Evolutionary conservation across 1,284 basidiomycete genomes (phyloP).

Genomic region (Ceratobasidium sp.): DNA sequence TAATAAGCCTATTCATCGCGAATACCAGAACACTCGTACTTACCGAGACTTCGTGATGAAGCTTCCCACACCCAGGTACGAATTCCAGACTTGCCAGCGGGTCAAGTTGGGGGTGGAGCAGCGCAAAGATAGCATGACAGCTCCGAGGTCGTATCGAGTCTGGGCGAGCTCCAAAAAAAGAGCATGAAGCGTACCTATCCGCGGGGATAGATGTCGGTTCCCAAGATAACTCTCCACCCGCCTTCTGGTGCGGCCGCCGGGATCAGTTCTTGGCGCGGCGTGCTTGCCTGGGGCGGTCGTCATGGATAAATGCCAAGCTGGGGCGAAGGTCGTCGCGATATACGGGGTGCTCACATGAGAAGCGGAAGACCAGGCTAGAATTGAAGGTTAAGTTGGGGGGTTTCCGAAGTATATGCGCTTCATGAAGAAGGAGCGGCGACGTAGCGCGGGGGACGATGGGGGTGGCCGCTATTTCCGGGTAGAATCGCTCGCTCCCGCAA

Average conservation of each 20-base stretch:
- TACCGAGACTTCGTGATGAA: neutral
- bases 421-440: neutral
- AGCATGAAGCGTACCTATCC: no score
- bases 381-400: neutral
- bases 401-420: slow-evolving; percentile 7
- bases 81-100: no score
- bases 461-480: slow-evolving; percentile 5
- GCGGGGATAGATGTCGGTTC: no score
- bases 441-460: neutral
- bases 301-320: no score
- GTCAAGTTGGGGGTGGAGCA: neutral
- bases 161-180: neutral
- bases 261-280: slow-evolving; percentile 10
- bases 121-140: neutral
- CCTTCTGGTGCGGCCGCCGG: slow-evolving; percentile 12
- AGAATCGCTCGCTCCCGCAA: neutral
- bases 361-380: neutral
- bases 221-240: neutral
- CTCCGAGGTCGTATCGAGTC: neutral
- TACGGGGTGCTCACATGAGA: neutral
- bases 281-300: neutral
- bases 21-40: neutral
- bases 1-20: neutral
- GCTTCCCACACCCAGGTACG: neutral
- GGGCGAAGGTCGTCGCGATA: neutral